Conservation (phyloP, 2,329 filamentous ascomycete species). For the Fusarium sp. region DNA sequence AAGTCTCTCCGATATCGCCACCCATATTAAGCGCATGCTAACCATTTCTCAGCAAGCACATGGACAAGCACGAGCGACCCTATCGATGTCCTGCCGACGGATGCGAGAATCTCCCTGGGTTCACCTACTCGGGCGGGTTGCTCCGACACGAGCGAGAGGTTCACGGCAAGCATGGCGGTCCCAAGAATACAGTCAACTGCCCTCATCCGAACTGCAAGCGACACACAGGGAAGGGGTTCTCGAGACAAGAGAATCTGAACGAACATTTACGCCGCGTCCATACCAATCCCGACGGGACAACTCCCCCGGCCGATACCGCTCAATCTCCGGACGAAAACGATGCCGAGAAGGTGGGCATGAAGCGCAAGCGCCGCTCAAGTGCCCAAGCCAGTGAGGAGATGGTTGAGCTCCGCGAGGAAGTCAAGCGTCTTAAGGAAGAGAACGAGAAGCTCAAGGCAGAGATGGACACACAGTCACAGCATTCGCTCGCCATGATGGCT, state of each 20-base stretch:
- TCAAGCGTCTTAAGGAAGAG: conserved; percentile 75
- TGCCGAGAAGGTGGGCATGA: conserved; percentile 58
- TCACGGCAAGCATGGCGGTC: conserved; percentile 88
- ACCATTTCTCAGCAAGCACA: conserved; percentile 79
- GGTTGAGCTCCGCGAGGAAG: conserved; percentile 69
- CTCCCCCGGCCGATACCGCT: conserved; percentile 49
- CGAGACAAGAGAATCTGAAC: conserved; percentile 91
- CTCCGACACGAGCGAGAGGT: conserved; percentile 93
- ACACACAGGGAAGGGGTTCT: conserved; percentile 89
- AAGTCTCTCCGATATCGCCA: conserved; percentile 56
- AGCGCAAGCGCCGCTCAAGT: conserved; percentile 59
- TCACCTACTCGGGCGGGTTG: conserved; percentile 93
- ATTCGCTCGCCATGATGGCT: conserved; percentile 61
- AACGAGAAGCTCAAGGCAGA: conserved; percentile 69
- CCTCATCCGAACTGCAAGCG: conserved; percentile 90
- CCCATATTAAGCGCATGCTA: conserved; percentile 29
- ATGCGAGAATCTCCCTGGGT: conserved; percentile 92
- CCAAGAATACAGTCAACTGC: conserved; percentile 88
- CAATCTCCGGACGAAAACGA: conserved; percentile 61
- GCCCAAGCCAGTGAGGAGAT: conserved; percentile 58
- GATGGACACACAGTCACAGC: conserved; percentile 61
- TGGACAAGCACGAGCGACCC: conserved; percentile 96
- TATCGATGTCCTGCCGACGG: conserved; percentile 87
- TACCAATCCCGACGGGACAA: conserved; percentile 59
- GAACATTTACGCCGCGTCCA: conserved; percentile 95